Conservation (phyloP, 2,329 filamentous ascomycete genomes). For the Aureobasidium namibiae region DNA sequence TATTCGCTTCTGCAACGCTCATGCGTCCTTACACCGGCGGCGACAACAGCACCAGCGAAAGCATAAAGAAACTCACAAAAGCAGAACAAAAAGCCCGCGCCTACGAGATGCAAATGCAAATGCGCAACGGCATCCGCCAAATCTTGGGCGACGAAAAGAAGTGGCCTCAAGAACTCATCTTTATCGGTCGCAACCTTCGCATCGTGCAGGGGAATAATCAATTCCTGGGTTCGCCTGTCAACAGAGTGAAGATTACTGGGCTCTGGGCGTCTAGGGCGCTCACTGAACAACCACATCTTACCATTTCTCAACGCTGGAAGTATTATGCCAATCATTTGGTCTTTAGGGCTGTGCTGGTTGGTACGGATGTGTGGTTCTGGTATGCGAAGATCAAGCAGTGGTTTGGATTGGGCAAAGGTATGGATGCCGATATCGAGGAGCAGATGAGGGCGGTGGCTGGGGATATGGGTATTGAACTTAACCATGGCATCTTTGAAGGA, state of each 20-base stretch:
- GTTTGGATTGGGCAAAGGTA: slow-evolving; percentile 67
- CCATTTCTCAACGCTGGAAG: slow-evolving; percentile 51
- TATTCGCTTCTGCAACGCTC: slow-evolving; percentile 85
- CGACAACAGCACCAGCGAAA: slow-evolving; percentile 55
- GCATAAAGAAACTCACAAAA: slow-evolving; percentile 42
- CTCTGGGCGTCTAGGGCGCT: slow-evolving; percentile 79
- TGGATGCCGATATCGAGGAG: slow-evolving; percentile 90
- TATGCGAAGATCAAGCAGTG: slow-evolving; percentile 69
- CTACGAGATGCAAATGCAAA: slow-evolving; percentile 73
- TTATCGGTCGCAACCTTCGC: slow-evolving; percentile 83
- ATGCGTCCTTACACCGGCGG: slow-evolving; percentile 88
- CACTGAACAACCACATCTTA: slow-evolving; percentile 63
- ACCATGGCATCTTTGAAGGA: slow-evolving; percentile 82
- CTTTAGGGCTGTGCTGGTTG: slow-evolving; percentile 70
- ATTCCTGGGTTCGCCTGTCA: slow-evolving; percentile 78
- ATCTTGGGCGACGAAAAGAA: slow-evolving; percentile 79
- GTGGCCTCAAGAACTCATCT: slow-evolving; percentile 84
- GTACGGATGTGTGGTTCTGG: slow-evolving; percentile 76
- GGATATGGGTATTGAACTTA: slow-evolving; percentile 71
- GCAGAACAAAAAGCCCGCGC: slow-evolving; percentile 50
- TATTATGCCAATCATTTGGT: slow-evolving; percentile 71
- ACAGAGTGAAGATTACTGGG: slow-evolving; percentile 88
- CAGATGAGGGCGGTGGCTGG: slow-evolving; percentile 81
- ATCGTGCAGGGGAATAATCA: slow-evolving; percentile 94
- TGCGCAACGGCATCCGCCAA: slow-evolving; percentile 64